Percentiles rank a stretch among this genome's conserved stretches.
Evolutionary conservation across 2,329 filamentous ascomycete species (phyloP).

Genomic region (Phoma sp.): DNA sequence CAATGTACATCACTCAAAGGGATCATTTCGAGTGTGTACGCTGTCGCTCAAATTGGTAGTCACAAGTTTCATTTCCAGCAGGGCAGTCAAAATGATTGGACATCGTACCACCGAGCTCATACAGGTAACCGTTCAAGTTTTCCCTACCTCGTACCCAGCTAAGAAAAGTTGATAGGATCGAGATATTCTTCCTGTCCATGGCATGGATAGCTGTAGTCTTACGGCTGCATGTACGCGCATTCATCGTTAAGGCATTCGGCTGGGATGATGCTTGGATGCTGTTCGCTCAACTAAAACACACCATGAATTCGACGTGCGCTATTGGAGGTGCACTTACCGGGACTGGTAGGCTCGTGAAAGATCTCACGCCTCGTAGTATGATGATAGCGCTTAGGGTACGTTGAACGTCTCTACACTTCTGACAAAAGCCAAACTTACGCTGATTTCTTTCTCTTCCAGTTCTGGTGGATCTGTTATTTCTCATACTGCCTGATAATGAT

Average conservation of each 20-base stretch:
- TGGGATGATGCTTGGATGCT: constrained; percentile 25
- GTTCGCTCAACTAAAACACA: constrained; percentile 20
- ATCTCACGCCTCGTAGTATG: constrained; percentile 10
- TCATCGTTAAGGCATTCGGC: constrained; percentile 23
- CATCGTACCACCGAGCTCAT: constrained; percentile 2
- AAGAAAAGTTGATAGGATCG: neutral
- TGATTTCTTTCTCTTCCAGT: neutral
- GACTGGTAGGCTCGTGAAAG: constrained; percentile 2
- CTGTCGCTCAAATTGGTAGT: neutral
- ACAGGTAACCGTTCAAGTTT: neutral
- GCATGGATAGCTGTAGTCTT: constrained; percentile 7
- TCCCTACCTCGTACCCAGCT: neutral
- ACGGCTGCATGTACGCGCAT: constrained; percentile 17
- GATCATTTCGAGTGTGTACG: neutral
- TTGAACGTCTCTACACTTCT: neutral
- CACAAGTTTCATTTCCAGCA: neutral
- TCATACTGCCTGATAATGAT: constrained; percentile 18
- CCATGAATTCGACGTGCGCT: neutral
- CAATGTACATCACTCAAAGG: neutral
- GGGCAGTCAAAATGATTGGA: neutral
- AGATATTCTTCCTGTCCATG: neutral
- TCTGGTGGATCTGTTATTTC: constrained; percentile 23
- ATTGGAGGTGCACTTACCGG: constrained; percentile 4
- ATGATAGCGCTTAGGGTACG: constrained; percentile 4
- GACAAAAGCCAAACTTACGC: neutral